These are phyloP conservation scores for Botryobasidium botryosum DNA, from an alignment of 768 basidiomycete genomes.

Conservation along the genomic window DNA sequence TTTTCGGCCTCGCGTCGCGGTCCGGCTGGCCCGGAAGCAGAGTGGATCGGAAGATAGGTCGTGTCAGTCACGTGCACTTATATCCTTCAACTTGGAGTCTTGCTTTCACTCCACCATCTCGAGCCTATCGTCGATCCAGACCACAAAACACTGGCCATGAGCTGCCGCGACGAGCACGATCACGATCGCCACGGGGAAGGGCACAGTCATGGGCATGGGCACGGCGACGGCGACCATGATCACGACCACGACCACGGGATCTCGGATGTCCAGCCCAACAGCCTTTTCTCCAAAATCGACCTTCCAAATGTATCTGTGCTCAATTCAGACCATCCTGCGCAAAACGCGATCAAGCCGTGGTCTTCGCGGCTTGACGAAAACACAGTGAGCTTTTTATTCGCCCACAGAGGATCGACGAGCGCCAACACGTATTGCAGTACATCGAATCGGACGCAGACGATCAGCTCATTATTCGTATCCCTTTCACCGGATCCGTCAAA, in stretches of 20 bases:
- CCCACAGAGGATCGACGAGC: slow-evolving; percentile 1
- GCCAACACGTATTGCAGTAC: slow-evolving; percentile 29
- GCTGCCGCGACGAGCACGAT: too few relatives aligned
- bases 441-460: slow-evolving; percentile 86
- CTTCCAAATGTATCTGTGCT: slow-evolving; percentile 63
- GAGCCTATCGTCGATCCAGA: too few relatives aligned
- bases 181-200: not conserved
- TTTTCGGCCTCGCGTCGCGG: too few relatives aligned
- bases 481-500: slow-evolving; percentile 78
- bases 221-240: slow-evolving; percentile 32
- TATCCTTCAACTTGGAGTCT: too few relatives aligned
- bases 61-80: too few relatives aligned
- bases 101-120: too few relatives aligned
- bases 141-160: too few relatives aligned
- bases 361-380: slow-evolving; percentile 53
- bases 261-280: slow-evolving; percentile 40
- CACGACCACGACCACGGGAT: slow-evolving; percentile 31
- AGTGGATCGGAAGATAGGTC: too few relatives aligned
- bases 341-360: slow-evolving; percentile 67
- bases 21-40: too few relatives aligned
- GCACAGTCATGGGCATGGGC: slow-evolving; percentile 10
- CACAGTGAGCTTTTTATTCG: slow-evolving; percentile 29
- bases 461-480: slow-evolving; percentile 59
- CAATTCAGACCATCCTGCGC: slow-evolving; percentile 27
- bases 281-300: slow-evolving; percentile 61